Evolutionary conservation across 768 basidiomycete species (phyloP).

Genomic region (Naganishia vaughanmartiniae): DNA sequence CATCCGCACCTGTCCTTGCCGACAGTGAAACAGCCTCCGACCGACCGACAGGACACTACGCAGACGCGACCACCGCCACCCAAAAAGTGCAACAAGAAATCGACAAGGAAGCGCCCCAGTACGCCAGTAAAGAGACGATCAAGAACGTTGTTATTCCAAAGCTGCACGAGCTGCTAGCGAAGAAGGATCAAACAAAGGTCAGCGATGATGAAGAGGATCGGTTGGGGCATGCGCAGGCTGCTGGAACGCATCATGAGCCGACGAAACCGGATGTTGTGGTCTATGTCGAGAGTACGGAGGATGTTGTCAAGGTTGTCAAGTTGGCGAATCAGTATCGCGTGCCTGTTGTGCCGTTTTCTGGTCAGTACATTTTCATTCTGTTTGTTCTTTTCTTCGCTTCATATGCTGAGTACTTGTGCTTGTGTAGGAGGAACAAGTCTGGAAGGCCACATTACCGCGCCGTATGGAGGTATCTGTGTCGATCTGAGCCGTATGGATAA

Average conservation of each 20-base stretch:
- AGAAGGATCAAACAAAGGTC: slow-evolving; percentile 39
- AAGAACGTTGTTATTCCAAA: slow-evolving; percentile 7
- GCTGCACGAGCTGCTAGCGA: slow-evolving; percentile 31
- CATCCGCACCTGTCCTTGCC: background rate
- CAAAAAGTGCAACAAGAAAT: slow-evolving; percentile 40
- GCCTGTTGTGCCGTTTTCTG: slow-evolving; percentile 73
- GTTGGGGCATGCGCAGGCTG: slow-evolving; percentile 43
- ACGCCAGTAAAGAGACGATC: slow-evolving; percentile 37
- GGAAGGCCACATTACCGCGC: slow-evolving; percentile 78
- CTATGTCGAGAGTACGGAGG: slow-evolving; percentile 62
- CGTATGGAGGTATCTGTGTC: slow-evolving; percentile 69
- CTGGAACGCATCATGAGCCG: slow-evolving; percentile 48
- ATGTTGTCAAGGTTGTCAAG: slow-evolving; percentile 76
- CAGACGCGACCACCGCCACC: slow-evolving; percentile 35
- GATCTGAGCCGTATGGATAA: slow-evolving; percentile 76
- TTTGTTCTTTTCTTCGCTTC: background rate
- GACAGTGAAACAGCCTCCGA: slow-evolving; percentile 19
- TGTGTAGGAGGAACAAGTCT: slow-evolving; percentile 70
- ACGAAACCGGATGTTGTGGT: slow-evolving; percentile 48
- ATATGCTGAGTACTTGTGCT: background rate
- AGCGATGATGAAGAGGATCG: slow-evolving; percentile 41
- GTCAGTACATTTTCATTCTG: background rate
- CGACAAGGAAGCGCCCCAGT: slow-evolving; percentile 34
- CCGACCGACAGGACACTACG: slow-evolving; percentile 6
- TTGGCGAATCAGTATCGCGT: slow-evolving; percentile 70